phyloP scores from a whole-genome alignment of 1,284 basidiomycete genomes.

The Takashimella koratensis region DNA sequence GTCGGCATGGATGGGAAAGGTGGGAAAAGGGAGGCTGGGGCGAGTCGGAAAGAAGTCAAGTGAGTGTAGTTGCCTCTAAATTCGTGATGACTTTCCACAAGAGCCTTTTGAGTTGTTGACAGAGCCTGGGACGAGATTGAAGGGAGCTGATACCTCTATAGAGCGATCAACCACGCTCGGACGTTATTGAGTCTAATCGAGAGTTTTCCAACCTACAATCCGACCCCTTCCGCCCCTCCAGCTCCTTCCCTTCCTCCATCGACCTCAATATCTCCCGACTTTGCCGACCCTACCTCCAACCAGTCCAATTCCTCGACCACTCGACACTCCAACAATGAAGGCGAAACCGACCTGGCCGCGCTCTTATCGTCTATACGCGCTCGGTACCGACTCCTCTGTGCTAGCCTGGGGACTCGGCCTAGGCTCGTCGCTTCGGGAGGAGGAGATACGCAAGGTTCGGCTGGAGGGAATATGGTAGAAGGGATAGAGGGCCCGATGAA shows the following conservation, averaged over 20 bases:
- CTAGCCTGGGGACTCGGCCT: constrained; percentile 71
- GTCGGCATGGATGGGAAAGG: constrained; percentile 48
- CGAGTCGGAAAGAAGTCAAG: constrained; percentile 26
- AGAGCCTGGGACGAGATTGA: constrained; percentile 2
- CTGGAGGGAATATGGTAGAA: constrained; percentile 21
- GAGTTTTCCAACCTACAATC: constrained; percentile 73
- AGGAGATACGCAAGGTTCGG: constrained; percentile 7
- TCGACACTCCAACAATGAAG: no score
- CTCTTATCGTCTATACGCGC: constrained; percentile 81
- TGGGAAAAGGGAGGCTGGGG: no score
- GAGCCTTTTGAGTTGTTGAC: neutral
- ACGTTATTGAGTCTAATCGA: constrained; percentile 67
- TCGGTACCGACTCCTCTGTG: constrained; percentile 79
- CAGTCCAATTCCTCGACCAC: no score
- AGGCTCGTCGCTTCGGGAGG: constrained; percentile 38
- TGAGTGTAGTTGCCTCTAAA: constrained; percentile 13
- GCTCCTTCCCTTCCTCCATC: no score
- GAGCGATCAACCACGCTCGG: constrained; percentile 62
- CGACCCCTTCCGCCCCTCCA: no score
- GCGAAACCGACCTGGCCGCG: constrained; percentile 57
- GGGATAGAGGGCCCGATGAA: constrained; percentile 47
- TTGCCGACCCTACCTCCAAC: no score
- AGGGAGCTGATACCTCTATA: constrained; percentile 18
- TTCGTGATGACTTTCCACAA: neutral
- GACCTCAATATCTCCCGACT: no score